Evolutionary conservation across 139 green algal species (phyloP), one percentile per base, ranked within the genome.

Genomic region (Zygnema circumcarinatum): DNA sequence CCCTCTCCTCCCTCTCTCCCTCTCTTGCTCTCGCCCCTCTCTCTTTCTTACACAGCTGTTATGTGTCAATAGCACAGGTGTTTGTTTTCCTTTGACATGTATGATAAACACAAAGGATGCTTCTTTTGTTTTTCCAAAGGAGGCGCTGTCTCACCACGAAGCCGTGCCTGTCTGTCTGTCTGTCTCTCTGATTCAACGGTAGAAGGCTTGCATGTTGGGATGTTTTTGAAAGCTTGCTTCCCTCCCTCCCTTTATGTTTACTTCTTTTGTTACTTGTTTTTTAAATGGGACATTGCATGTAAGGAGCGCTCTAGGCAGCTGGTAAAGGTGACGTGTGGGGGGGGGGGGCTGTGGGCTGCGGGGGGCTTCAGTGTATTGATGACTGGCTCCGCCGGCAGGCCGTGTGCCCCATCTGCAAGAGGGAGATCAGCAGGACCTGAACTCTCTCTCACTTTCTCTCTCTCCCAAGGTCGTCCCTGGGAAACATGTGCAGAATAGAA

Each of bases 381-480:
- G 16, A 78, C 7, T 78, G 69, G 69, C 69, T 78, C 35, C 35
- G 16, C 7, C 7, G 69, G 11, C 69, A 78, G 69, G 69, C 69
- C 7, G 35, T 78, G 7, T 78, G 69, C 16, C 69, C 69, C 16
- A 41, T 78, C 7, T 78, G 69, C 69, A 78, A 78, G 69, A 42
- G 35, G 11, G 35, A 78, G 3, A 78, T 78, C 16, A 7, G 69
- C 11, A 11, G 35, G 7, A 42, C 69, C n/a, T n/a, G n/a, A n/a
- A n/a, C n/a, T n/a, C n/a, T n/a, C n/a, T n/a, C n/a, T n/a, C n/a
- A n/a, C n/a, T n/a, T n/a, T n/a, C n/a, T n/a, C n/a, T n/a, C n/a
- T n/a, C n/a, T n/a, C n/a, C n/a, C n/a, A n/a, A n/a, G n/a, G n/a
- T n/a, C n/a, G n/a, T n/a, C n/a, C n/a, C n/a, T n/a, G n/a, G n/a